A percentile compares a stretch with the other conserved stretches of the same genome.
These are phyloP conservation scores for Dothistroma pini DNA, from an alignment of 2,329 filamentous ascomycete species.

Conservation along the genomic window DNA sequence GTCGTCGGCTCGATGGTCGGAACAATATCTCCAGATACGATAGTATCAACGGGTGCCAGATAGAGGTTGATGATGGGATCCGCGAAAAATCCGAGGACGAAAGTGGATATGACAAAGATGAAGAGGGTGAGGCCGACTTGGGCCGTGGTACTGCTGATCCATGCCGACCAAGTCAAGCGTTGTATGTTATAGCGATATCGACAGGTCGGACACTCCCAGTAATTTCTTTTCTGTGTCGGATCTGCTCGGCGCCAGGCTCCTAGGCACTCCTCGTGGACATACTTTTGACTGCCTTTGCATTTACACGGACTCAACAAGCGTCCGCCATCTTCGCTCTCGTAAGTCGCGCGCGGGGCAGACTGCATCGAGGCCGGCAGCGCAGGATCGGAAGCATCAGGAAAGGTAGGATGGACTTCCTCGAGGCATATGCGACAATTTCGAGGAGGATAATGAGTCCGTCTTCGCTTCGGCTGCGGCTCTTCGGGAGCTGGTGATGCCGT, in stretches of 20 bases:
- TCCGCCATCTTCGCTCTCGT: conserved; percentile 69
- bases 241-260: conserved; percentile 76
- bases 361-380: conserved; percentile 55
- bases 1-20: conserved; percentile 52
- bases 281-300: conserved; percentile 89
- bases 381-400: conserved; percentile 43
- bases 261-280: conserved; percentile 90
- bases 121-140: conserved; percentile 67
- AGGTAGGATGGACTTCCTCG: conserved; percentile 64
- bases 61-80: conserved; percentile 90
- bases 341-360: conserved; percentile 57
- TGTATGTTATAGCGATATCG: conserved; percentile 76
- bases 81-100: conserved; percentile 83
- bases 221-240: conserved; percentile 65
- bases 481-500: conserved; percentile 20
- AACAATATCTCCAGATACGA: conserved; percentile 34
- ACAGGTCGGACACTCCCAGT: conserved; percentile 85
- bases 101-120: conserved; percentile 70
- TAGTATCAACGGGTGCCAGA: conserved; percentile 62
- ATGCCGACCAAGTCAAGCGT: conserved; percentile 69
- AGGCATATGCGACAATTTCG: conserved; percentile 87
- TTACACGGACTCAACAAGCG: conserved; percentile 84
- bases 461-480: conserved; percentile 23
- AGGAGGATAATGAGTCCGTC: conserved; percentile 58
- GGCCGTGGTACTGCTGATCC: conserved; percentile 53